phyloP scores from a whole-genome alignment of 176 grass and related monocot species.

The Elymus sibiricus region DNA sequence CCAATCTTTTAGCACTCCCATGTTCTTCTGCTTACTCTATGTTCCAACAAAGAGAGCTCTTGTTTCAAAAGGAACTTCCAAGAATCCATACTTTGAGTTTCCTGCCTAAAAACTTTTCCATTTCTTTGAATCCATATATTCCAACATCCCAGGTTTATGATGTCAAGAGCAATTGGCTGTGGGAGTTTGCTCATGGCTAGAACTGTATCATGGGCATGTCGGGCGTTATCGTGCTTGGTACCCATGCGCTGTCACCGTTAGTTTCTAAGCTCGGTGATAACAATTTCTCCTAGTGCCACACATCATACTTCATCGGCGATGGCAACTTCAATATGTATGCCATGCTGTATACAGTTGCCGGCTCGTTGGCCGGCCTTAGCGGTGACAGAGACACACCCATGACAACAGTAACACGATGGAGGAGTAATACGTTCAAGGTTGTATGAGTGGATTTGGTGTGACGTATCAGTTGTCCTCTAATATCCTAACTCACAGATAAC shows the following conservation, averaged over 20 bases:
- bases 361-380: background rate
- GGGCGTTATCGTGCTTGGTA: background rate
- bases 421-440: background rate
- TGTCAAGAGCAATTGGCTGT: too few relatives aligned
- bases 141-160: too few relatives aligned
- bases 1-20: too few relatives aligned
- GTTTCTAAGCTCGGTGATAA: background rate
- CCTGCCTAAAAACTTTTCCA: too few relatives aligned
- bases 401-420: background rate
- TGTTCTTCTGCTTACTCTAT: too few relatives aligned
- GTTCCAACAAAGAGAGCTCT: too few relatives aligned
- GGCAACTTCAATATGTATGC: background rate
- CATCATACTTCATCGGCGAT: background rate
- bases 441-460: background rate
- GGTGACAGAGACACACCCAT: background rate
- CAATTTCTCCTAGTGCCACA: background rate
- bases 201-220: background rate
- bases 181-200: too few relatives aligned
- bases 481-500: background rate
- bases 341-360: background rate
- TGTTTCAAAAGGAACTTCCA: too few relatives aligned
- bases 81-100: too few relatives aligned
- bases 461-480: background rate
- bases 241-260: too few relatives aligned
- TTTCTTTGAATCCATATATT: too few relatives aligned